Conservation (phyloP, 805 yeast species). For the Lipomyces yamadae region DNA sequence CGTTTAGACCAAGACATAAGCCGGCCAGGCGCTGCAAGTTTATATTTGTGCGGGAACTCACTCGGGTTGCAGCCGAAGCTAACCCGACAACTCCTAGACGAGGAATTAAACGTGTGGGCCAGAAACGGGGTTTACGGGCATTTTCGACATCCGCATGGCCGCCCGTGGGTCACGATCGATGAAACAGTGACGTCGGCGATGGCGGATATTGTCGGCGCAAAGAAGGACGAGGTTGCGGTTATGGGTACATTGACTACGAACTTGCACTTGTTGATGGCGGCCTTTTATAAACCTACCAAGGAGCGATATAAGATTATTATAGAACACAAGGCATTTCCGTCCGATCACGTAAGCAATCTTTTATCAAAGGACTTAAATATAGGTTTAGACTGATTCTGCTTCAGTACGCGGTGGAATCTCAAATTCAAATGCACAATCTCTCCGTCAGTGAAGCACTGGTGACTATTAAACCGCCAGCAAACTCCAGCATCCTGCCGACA, state of each 20-base stretch:
- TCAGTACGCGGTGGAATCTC: constrained; percentile 74
- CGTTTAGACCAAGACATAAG: constrained; percentile 21
- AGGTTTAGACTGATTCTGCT: not conserved
- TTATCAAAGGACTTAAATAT: not conserved
- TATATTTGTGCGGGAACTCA: constrained; percentile 91
- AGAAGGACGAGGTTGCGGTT: constrained; percentile 75
- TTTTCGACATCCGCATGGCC: constrained; percentile 57
- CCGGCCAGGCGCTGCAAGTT: constrained; percentile 23
- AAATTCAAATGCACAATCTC: constrained; percentile 64
- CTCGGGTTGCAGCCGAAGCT: constrained; percentile 83
- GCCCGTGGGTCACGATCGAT: constrained; percentile 87
- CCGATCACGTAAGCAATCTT: constrained; percentile 58
- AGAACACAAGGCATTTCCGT: constrained; percentile 89
- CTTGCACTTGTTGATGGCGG: constrained; percentile 70
- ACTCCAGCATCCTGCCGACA: constrained; percentile 62
- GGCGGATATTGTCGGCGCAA: constrained; percentile 78
- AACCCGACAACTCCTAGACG: constrained; percentile 60
- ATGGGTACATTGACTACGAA: constrained; percentile 88
- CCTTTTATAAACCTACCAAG: constrained; percentile 71
- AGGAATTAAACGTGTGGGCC: constrained; percentile 83
- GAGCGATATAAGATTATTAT: constrained; percentile 70
- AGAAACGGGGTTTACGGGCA: constrained; percentile 83
- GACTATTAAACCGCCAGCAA: constrained; percentile 64
- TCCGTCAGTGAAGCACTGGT: constrained; percentile 62
- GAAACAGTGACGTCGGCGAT: constrained; percentile 71